Base-by-base conservation (phyloP, 768 basidiomycete genomes). In the Xerocomellus dryophilus region DNA sequence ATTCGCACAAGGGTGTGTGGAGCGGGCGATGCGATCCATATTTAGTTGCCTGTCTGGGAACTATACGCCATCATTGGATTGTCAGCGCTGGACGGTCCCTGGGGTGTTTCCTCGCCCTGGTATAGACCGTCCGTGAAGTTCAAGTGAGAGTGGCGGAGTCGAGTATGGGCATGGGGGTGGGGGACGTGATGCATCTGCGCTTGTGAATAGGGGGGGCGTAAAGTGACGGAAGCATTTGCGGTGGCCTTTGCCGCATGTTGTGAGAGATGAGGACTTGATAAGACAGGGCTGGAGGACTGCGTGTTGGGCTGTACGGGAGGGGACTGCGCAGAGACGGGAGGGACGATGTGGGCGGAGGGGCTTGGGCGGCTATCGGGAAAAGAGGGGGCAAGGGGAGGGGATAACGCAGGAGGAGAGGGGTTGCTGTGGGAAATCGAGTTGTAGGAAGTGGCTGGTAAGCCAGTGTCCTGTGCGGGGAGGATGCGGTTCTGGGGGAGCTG, bases 171-270 rank as follows among this genome's bases (percentile, higher is more conserved):
- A 53, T 89, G 88, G 2, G 88, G 86, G 58, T 89, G 88, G 2
- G 88, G 85, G 42, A 90, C 85, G 58, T 89, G 88, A 61, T 90
- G 88, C 85, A 90, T 86, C 63, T 81, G 84, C 21, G 76, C 64
- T 6, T 76, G 66, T 14, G 79, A 70, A 64, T 84, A 88, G 17
- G 84, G 80, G n/a, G 82, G 71, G 50, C 78, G 82, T 27, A 87
- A 72, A 2, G 78, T 74, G 32, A 82, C 74, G 5, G 78, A 71
- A 21, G 73, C 64, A 45, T 71, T 66, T 55, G 62, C 68, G 59
- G 73, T 64, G 6, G 45, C 29, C 62, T 76, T 70, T 56, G 64
- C 48, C 5, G 50, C 27, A n/a, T 69, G 69, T 14, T 66, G 63
- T 10, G 66, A 51, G 50, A 61, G 43, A 51, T 59, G 62, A 0